Conservation (phyloP, 768 basidiomycete genomes). For the Calocybe gangraenosa region DNA sequence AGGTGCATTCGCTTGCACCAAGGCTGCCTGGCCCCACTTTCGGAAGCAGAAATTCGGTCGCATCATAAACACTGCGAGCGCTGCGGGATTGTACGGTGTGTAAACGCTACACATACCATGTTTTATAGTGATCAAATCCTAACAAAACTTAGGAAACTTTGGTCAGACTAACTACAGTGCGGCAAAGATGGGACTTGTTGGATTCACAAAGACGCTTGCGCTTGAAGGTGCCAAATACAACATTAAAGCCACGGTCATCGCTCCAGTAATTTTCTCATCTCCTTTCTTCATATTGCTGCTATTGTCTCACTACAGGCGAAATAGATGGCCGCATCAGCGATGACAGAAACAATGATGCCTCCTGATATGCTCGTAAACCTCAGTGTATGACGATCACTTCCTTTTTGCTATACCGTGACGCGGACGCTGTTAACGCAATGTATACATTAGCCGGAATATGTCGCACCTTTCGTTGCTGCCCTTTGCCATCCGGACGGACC, state of each 20-base stretch:
- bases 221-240: constrained; percentile 89
- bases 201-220: constrained; percentile 90
- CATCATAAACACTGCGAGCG: constrained; percentile 91
- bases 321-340: constrained; percentile 90
- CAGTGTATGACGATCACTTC: constrained; percentile 41
- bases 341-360: constrained; percentile 96
- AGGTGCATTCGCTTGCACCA: constrained; percentile 88
- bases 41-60: constrained; percentile 93
- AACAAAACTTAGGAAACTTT: constrained; percentile 67
- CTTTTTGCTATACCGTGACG: constrained; percentile 5
- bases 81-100: constrained; percentile 89
- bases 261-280: constrained; percentile 56
- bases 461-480: constrained; percentile 89
- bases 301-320: neutral
- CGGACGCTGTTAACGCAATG: neutral
- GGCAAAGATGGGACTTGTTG: constrained; percentile 94
- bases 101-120: neutral
- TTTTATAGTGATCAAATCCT: neutral
- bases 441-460: constrained; percentile 71
- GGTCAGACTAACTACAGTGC: constrained; percentile 98
- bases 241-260: constrained; percentile 84
- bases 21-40: constrained; percentile 95
- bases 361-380: constrained; percentile 90
- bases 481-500: constrained; percentile 83
- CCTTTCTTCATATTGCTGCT: neutral